phyloP scores from a whole-genome alignment of 768 basidiomycete species.

The Lactarius psammicola region DNA sequence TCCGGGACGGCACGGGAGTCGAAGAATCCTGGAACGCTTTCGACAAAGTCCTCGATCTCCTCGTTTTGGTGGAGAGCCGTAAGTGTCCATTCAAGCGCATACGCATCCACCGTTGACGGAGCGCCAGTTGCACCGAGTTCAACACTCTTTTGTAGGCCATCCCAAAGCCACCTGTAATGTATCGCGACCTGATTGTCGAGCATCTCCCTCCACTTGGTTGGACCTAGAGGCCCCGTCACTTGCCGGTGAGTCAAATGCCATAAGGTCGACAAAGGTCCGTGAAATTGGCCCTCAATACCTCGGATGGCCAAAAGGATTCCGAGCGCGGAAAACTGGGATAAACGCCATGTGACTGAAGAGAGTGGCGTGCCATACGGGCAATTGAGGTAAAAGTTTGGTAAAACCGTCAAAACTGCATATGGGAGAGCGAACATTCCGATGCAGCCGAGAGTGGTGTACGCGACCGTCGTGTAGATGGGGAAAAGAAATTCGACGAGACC shows the following conservation, averaged over 20 bases:
- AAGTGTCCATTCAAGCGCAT: not conserved
- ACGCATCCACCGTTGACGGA: not conserved
- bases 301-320: not conserved
- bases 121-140: not conserved
- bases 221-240: not conserved
- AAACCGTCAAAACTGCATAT: not conserved
- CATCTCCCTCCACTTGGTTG: not conserved
- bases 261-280: not conserved
- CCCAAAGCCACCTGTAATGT: not conserved
- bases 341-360: not conserved
- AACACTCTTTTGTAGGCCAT: not conserved
- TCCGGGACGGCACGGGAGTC: not conserved
- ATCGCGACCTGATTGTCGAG: not conserved
- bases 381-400: not conserved
- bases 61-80: slow-evolving; percentile 2
- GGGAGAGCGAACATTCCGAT: not conserved
- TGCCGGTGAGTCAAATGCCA: not conserved
- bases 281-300: not conserved
- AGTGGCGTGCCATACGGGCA: not conserved
- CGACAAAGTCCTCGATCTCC: not conserved
- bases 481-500: slow-evolving; percentile 22
- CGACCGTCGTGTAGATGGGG: slow-evolving; percentile 10
- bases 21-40: not conserved
- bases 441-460: slow-evolving; percentile 7
- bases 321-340: not conserved